Conservation (phyloP, 2,329 filamentous ascomycete genomes). For the Colletotrichum agaves region DNA sequence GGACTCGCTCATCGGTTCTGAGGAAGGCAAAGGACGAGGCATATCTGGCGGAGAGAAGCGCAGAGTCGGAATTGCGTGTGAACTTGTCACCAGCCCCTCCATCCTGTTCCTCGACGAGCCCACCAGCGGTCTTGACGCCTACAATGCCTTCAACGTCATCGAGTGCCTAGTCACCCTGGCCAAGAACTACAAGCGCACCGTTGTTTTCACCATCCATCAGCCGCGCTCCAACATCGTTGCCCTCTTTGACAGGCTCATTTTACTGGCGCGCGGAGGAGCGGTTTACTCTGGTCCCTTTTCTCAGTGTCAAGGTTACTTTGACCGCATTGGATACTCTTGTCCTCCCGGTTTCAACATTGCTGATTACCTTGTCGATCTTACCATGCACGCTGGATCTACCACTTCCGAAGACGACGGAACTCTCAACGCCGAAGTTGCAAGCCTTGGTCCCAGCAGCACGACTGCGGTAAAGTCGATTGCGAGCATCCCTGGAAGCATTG, state of each 20-base stretch:
- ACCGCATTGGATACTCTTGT: conserved; percentile 89
- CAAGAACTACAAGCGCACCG: conserved; percentile 95
- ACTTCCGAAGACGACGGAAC: conserved; percentile 69
- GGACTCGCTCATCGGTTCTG: conserved; percentile 94
- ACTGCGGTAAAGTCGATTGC: conserved; percentile 90
- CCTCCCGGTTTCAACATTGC: conserved; percentile 98
- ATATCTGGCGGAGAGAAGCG: conserved; percentile 98
- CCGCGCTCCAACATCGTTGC: conserved; percentile 98
- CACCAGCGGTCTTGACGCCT: conserved; percentile 94
- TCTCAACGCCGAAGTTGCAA: conserved; percentile 65
- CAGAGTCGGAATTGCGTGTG: conserved; percentile 95
- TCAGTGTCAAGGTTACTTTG: conserved; percentile 92
- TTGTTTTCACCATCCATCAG: conserved; percentile 98
- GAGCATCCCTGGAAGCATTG: conserved; percentile 79
- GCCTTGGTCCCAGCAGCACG: conserved; percentile 85
- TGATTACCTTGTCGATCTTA: conserved; percentile 95
- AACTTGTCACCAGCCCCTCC: conserved; percentile 95
- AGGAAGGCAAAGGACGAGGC: conserved; percentile 92
- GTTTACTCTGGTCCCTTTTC: conserved; percentile 94
- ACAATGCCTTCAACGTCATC: conserved; percentile 97
- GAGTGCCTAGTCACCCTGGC: conserved; percentile 95
- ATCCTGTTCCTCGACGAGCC: conserved; percentile 98
- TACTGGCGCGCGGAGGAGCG: conserved; percentile 87
- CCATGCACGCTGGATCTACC: conserved; percentile 87
- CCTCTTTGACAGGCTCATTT: conserved; percentile 91